These are phyloP conservation scores for Phoma herbarum DNA, from an alignment of 2,329 filamentous ascomycete genomes.

Conservation along the genomic window DNA sequence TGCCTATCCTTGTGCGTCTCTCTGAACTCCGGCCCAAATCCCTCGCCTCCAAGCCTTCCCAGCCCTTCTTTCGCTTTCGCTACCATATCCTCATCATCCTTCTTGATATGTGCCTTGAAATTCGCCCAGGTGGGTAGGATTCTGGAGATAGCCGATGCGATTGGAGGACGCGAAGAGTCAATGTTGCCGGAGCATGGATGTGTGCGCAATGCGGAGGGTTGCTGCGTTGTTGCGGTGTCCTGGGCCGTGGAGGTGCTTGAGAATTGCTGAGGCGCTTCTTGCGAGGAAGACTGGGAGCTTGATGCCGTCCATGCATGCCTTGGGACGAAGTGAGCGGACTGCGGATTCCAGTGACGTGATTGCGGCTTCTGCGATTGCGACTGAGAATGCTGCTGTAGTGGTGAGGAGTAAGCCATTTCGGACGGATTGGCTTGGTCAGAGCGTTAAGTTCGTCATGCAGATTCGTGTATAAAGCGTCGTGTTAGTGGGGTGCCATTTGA, in stretches of 20 bases:
- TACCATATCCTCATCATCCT: constrained; percentile 8
- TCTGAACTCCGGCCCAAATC: constrained; percentile 11
- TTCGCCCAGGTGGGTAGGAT: constrained; percentile 2
- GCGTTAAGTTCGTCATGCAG: background rate
- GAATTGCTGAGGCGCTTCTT: background rate
- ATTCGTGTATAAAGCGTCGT: background rate
- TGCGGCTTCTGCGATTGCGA: background rate
- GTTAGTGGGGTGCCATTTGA: background rate
- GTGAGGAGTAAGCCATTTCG: background rate
- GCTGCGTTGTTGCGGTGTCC: background rate
- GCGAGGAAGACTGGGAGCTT: background rate
- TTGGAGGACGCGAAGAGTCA: background rate
- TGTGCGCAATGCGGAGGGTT: background rate
- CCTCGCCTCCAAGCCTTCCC: background rate
- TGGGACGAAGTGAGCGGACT: background rate
- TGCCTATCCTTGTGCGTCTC: constrained; percentile 16
- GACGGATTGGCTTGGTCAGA: background rate
- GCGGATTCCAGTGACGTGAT: background rate
- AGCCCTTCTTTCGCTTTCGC: background rate
- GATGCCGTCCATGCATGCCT: background rate
- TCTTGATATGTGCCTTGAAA: constrained; percentile 9
- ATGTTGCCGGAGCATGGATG: background rate
- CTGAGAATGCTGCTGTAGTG: background rate
- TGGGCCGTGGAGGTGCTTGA: background rate
- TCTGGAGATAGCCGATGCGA: background rate